A percentile compares a stretch with the other conserved stretches of the same genome.
phyloP scores from a whole-genome alignment of 768 basidiomycete genomes.

The Thelephora aurantiotincta region DNA sequence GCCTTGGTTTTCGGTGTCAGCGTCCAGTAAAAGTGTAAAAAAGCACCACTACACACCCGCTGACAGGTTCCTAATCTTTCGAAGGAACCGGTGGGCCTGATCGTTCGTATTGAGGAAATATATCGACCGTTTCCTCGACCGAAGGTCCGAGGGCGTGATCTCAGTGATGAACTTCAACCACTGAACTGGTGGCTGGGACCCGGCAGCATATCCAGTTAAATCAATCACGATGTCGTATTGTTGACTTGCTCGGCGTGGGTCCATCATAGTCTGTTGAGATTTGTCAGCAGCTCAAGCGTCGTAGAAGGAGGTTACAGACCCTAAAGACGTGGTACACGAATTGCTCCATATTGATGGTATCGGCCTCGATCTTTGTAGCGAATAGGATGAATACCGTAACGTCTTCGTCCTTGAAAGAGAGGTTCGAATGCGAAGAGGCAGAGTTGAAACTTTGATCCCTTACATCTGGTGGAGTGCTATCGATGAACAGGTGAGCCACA shows the following conservation, averaged over 20 bases:
- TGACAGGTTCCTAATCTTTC: constrained; percentile 61
- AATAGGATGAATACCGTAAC: constrained; percentile 44
- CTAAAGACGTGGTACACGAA: constrained; percentile 69
- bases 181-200: constrained; percentile 67
- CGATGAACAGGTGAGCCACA: constrained; percentile 54
- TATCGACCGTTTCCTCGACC: constrained; percentile 40
- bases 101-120: constrained; percentile 67
- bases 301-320: constrained; percentile 19
- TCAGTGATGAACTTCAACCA: constrained; percentile 73
- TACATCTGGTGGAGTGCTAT: constrained; percentile 34
- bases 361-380: constrained; percentile 61
- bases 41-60: constrained; percentile 22
- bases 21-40: background rate
- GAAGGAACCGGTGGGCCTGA: constrained; percentile 57
- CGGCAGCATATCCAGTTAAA: constrained; percentile 62
- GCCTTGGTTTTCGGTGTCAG: background rate
- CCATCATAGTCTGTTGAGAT: constrained; percentile 33
- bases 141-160: constrained; percentile 57
- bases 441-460: constrained; percentile 1
- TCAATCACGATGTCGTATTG: constrained; percentile 66
- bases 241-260: constrained; percentile 30
- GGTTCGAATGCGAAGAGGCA: background rate
- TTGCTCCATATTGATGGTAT: constrained; percentile 65
- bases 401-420: constrained; percentile 20
- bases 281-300: background rate